Conservation (phyloP, 441 rosid genomes). For the Brassica hybrid region DNA sequence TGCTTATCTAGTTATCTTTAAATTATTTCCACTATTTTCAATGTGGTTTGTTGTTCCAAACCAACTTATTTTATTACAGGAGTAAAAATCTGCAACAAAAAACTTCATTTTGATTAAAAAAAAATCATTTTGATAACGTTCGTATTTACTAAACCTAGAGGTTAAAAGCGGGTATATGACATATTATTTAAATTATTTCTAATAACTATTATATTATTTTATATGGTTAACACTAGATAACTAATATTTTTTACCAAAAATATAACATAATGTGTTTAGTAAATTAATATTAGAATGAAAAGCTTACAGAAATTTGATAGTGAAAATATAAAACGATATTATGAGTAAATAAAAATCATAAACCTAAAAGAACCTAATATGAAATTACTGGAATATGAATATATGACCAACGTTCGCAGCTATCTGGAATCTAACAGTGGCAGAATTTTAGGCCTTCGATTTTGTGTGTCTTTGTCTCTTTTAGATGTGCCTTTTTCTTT, state of each 20-base stretch:
- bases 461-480: slow-evolving; percentile 32
- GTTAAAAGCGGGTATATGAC: not conserved
- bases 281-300: not conserved
- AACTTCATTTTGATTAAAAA: no score
- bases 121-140: not conserved
- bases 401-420: slow-evolving; percentile 20
- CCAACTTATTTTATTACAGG: not conserved
- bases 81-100: not conserved
- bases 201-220: not conserved
- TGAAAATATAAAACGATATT: not conserved
- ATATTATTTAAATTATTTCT: not conserved
- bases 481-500: slow-evolving; percentile 27
- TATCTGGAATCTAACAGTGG: slow-evolving; percentile 36
- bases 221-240: not conserved
- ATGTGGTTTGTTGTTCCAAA: not conserved
- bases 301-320: not conserved
- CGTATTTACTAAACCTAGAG: not conserved
- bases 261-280: no score
- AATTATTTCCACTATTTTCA: not conserved
- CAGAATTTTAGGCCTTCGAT: slow-evolving; percentile 42
- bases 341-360: not conserved
- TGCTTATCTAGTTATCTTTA: slow-evolving; percentile 29
- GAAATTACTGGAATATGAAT: slow-evolving; percentile 23
- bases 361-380: slow-evolving; percentile 12
- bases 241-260: no score